Evolutionary conservation across 768 basidiomycete species (phyloP).

Genomic region (Epithele typhae): DNA sequence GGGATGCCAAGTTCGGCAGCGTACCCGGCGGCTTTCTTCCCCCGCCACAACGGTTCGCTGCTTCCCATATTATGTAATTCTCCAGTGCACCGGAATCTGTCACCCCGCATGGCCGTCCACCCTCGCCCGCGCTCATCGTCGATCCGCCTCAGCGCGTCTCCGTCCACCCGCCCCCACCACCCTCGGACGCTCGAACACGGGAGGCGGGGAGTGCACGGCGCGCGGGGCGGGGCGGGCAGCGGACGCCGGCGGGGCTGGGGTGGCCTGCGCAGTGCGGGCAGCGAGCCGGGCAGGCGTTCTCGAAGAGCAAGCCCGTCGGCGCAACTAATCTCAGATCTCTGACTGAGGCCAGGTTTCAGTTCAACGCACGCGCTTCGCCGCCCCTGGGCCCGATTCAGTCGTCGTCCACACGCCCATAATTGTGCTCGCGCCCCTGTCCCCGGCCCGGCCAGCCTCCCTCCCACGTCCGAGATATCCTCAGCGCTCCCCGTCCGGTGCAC

Average conservation of each 20-base stretch:
- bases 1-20: slow-evolving; percentile 6
- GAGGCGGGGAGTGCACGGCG: background rate
- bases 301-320: too few relatives aligned
- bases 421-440: slow-evolving; percentile 11
- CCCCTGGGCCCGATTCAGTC: too few relatives aligned
- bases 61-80: slow-evolving; percentile 12
- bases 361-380: too few relatives aligned
- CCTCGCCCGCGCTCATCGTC: too few relatives aligned
- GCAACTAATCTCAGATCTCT: too few relatives aligned
- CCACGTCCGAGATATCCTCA: too few relatives aligned
- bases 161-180: background rate
- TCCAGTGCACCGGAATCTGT: slow-evolving; percentile 14
- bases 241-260: too few relatives aligned
- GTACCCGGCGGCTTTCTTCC: slow-evolving; percentile 11
- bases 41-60: slow-evolving; percentile 13
- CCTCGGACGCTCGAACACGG: background rate
- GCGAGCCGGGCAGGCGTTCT: background rate
- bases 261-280: slow-evolving; percentile 1
- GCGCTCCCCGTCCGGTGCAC: too few relatives aligned
- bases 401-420: slow-evolving; percentile 1
- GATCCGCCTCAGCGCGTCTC: background rate
- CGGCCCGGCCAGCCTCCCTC: background rate
- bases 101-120: background rate
- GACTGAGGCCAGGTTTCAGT: too few relatives aligned
- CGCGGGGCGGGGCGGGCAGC: too few relatives aligned